These are phyloP conservation scores for Phytophthora tentaculata DNA, from an alignment of 352 stramenopile species.

Conservation along the genomic window DNA sequence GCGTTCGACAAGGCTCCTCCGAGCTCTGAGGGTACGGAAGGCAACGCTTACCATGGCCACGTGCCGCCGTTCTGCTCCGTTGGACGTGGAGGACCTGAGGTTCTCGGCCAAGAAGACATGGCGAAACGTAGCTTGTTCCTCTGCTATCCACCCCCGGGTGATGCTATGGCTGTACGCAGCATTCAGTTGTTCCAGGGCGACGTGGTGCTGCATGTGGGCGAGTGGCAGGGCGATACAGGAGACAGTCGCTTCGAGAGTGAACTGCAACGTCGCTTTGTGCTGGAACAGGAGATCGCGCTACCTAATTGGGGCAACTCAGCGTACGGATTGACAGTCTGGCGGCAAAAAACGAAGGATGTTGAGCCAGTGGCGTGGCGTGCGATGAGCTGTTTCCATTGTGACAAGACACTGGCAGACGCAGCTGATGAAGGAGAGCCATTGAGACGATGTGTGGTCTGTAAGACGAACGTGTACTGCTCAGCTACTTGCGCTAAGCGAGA, in stretches of 20 bases:
- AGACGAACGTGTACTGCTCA: conserved; percentile 85
- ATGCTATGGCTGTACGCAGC: conserved; percentile 67
- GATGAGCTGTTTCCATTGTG: conserved; percentile 67
- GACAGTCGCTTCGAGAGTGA: conserved; percentile 72
- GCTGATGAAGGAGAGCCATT: conserved; percentile 50
- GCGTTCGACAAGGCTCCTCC: conserved; percentile 70
- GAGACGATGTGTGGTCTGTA: conserved; percentile 74
- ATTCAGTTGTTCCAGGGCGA: conserved; percentile 70
- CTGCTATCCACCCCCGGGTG: conserved; percentile 71
- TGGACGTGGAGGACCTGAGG: conserved; percentile 59
- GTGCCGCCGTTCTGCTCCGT: conserved; percentile 73
- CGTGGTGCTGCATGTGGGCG: conserved; percentile 71
- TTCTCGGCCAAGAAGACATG: conserved; percentile 51
- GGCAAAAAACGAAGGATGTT: conserved; percentile 41
- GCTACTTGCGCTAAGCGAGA: conserved; percentile 50
- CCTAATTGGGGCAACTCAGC: conserved; percentile 86
- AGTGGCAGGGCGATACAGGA: conserved; percentile 83
- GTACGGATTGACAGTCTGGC: conserved; percentile 78
- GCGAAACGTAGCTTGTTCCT: conserved; percentile 61
- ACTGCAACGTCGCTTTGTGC: conserved; percentile 55
- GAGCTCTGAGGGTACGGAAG: conserved; percentile 28
- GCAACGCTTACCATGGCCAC: conserved; percentile 69
- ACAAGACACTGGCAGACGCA: conserved; percentile 45
- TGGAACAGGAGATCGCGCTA: conserved; percentile 61
- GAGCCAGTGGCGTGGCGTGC: conserved; percentile 25